A percentile compares a stretch with the other conserved stretches of the same genome.
These are phyloP conservation scores for Dioscorea alata DNA, from an alignment of 106 monocot species.

Conservation along the genomic window DNA sequence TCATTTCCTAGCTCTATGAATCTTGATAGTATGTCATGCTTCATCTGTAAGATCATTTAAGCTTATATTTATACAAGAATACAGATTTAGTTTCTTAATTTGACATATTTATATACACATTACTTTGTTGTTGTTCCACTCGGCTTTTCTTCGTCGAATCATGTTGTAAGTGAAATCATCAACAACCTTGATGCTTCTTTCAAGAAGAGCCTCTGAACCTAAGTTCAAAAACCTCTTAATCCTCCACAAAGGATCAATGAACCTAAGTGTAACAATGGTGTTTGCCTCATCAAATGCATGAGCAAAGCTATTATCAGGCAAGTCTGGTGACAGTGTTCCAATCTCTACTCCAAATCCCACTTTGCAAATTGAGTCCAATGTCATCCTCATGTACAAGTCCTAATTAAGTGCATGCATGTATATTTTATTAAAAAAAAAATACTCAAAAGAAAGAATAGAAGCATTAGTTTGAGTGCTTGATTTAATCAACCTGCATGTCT, in stretches of 20 bases:
- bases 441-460: not conserved
- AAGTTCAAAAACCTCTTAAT: slow-evolving; percentile 57
- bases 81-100: not conserved
- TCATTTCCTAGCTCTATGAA: slow-evolving; percentile 84
- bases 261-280: slow-evolving; percentile 62
- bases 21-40: slow-evolving; percentile 91
- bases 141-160: slow-evolving; percentile 60
- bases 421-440: not conserved
- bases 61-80: too few relatives aligned
- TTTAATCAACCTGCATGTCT: slow-evolving; percentile 72
- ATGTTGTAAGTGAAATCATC: slow-evolving; percentile 79
- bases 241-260: slow-evolving; percentile 71
- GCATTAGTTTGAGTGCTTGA: not conserved
- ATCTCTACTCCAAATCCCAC: slow-evolving; percentile 90
- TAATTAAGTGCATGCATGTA: slow-evolving; percentile 2
- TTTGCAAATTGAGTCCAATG: slow-evolving; percentile 81
- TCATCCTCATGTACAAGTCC: slow-evolving; percentile 91
- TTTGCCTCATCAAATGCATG: slow-evolving; percentile 71
- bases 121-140: slow-evolving; percentile 28
- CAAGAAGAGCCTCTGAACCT: slow-evolving; percentile 61
- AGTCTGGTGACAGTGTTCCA: slow-evolving; percentile 57
- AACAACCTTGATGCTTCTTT: slow-evolving; percentile 55
- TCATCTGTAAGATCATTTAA: slow-evolving; percentile 26
- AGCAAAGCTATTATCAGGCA: slow-evolving; percentile 72
- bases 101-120: not conserved